phyloP scores from a whole-genome alignment of 2,329 filamentous ascomycete genomes.

The Talaromyces sp. region DNA sequence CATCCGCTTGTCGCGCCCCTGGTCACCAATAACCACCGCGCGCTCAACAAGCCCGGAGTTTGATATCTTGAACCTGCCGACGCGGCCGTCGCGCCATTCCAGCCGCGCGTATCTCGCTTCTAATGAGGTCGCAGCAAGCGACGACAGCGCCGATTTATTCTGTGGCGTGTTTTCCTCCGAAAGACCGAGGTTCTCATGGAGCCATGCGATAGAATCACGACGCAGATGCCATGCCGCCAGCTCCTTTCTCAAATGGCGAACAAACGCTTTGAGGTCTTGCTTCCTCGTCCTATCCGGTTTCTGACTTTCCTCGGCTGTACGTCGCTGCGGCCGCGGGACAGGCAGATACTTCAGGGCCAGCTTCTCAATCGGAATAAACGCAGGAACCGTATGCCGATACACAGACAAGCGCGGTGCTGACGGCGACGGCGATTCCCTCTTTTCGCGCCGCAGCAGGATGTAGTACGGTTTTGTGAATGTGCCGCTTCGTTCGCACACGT shows the following conservation, averaged over 20 bases:
- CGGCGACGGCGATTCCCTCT: neutral
- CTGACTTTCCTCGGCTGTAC: conserved; percentile 8
- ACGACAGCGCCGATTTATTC: conserved; percentile 23
- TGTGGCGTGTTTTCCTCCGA: conserved; percentile 4
- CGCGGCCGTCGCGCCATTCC: conserved; percentile 40
- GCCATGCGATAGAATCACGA: conserved; percentile 29
- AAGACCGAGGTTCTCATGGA: conserved; percentile 29
- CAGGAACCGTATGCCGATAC: conserved; percentile 42
- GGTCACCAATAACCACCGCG: conserved; percentile 38
- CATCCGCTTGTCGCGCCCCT: conserved; percentile 31
- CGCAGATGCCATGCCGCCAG: conserved; percentile 39
- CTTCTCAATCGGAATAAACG: conserved; percentile 36
- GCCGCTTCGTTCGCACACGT: conserved; percentile 35
- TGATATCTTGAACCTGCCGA: conserved; percentile 40
- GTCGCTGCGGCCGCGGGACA: conserved; percentile 2
- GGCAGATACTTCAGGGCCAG: conserved; percentile 34
- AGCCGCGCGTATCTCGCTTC: conserved; percentile 40
- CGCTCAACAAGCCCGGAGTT: conserved; percentile 36
- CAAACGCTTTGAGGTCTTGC: conserved; percentile 33
- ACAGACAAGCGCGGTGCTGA: conserved; percentile 22
- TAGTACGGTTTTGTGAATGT: conserved; percentile 41
- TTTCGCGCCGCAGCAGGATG: conserved; percentile 29
- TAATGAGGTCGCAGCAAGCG: conserved; percentile 29
- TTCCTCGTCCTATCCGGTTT: conserved; percentile 20
- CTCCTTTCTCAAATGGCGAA: conserved; percentile 35